Evolutionary conservation across 352 stramenopile species (phyloP).

Genomic region (Globisporangium iwayamae): DNA sequence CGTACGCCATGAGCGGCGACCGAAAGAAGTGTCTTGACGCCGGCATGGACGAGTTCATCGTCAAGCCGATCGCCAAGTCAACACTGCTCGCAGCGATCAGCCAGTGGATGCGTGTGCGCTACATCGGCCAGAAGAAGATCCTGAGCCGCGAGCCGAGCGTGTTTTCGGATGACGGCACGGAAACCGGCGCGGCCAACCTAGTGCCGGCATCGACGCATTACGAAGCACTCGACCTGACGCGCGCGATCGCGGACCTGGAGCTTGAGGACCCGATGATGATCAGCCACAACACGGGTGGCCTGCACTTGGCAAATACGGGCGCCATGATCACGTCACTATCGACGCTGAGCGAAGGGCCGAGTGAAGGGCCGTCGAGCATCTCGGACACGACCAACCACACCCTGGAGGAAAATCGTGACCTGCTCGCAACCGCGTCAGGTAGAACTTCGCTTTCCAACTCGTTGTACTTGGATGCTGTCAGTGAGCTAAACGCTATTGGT

Average conservation of each 20-base stretch:
- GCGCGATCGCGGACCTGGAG: conserved; percentile 80
- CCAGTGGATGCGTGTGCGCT: conserved; percentile 79
- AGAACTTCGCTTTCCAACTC: conserved; percentile 24
- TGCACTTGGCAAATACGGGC: conserved; percentile 39
- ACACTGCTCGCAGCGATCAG: conserved; percentile 61
- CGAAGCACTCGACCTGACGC: conserved; percentile 69
- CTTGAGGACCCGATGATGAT: conserved; percentile 88
- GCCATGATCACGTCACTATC: conserved; percentile 46
- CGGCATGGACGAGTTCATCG: conserved; percentile 86
- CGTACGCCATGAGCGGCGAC: conserved; percentile 83
- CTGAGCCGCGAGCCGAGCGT: conserved; percentile 29
- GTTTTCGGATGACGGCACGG: conserved; percentile 31
- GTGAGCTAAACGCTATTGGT: conserved; percentile 13
- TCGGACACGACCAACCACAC: conserved; percentile 34
- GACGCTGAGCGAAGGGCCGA: conserved; percentile 52
- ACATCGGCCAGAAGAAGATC: conserved; percentile 54
- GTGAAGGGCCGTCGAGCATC: conserved; percentile 32
- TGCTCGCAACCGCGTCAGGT: conserved; percentile 21
- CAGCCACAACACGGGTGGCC: conserved; percentile 29
- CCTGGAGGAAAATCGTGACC: conserved; percentile 8
- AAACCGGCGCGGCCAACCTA: conserved; percentile 39
- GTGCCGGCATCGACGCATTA: conserved; percentile 72
- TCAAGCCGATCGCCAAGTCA: conserved; percentile 79
- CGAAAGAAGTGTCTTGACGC: conserved; percentile 78
- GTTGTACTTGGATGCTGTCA: conserved; percentile 29